A percentile compares a stretch with the other conserved stretches of the same genome.
Evolutionary conservation across 768 basidiomycete species (phyloP).

Genomic region (Naganishia onofrii): DNA sequence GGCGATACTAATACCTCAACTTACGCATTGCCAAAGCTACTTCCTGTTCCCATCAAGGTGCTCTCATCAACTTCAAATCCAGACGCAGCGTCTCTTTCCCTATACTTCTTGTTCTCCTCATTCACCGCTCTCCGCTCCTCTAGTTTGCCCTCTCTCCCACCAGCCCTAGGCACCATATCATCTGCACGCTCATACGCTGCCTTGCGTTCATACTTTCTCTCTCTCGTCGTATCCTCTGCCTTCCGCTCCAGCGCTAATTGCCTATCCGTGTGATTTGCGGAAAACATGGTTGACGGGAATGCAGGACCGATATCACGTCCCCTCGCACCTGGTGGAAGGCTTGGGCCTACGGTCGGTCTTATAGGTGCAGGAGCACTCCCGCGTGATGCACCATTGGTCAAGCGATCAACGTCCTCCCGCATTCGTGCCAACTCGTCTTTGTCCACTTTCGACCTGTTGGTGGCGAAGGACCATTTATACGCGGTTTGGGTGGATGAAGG

Average conservation of each 20-base stretch:
- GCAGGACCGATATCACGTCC: constrained; percentile 30
- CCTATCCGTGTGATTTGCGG: constrained; percentile 51
- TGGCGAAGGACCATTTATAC: constrained; percentile 84
- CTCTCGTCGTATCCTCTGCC: constrained; percentile 59
- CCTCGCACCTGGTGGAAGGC: constrained; percentile 41
- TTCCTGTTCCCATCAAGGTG: constrained; percentile 69
- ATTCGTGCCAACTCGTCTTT: constrained; percentile 61
- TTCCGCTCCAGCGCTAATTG: constrained; percentile 66
- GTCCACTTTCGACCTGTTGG: constrained; percentile 64
- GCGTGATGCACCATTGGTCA: constrained; percentile 52
- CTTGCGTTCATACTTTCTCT: constrained; percentile 67
- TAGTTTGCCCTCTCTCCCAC: constrained; percentile 77
- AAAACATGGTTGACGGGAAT: constrained; percentile 32
- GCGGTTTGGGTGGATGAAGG: constrained; percentile 69
- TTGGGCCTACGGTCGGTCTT: constrained; percentile 39
- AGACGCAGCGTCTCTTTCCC: constrained; percentile 64
- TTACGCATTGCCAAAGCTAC: constrained; percentile 76
- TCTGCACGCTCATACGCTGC: constrained; percentile 70
- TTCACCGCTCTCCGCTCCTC: constrained; percentile 78
- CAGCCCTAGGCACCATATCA: constrained; percentile 73
- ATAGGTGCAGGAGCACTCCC: constrained; percentile 31
- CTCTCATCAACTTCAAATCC: constrained; percentile 74
- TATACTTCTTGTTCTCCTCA: constrained; percentile 66
- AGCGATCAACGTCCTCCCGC: constrained; percentile 61
- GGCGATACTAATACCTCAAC: constrained; percentile 39